Percentiles rank a stretch among this genome's conserved stretches.
Conservation (phyloP, 805 yeast species). For the Wickerhamomyces bovis region DNA sequence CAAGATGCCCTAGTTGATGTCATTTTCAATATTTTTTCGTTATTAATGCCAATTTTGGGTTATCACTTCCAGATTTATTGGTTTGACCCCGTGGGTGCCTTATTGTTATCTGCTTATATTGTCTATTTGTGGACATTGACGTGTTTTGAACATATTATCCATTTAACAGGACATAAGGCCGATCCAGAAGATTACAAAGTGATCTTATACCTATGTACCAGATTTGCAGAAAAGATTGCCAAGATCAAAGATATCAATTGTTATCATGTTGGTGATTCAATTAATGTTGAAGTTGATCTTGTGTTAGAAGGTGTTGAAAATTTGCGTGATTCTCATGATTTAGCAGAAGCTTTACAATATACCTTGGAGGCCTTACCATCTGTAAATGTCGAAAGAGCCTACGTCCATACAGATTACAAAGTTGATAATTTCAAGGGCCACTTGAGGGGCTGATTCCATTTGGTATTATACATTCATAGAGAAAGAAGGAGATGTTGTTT, state of each 20-base stretch:
- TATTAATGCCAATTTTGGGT: constrained; percentile 64
- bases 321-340: constrained; percentile 68
- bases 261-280: constrained; percentile 73
- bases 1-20: constrained; percentile 81
- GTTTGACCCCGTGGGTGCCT: constrained; percentile 73
- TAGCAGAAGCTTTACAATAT: constrained; percentile 77
- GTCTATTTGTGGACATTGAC: constrained; percentile 57
- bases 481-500: not conserved
- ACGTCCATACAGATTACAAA: constrained; percentile 68
- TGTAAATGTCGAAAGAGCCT: constrained; percentile 73
- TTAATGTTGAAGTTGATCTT: constrained; percentile 72
- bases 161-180: constrained; percentile 71
- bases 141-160: constrained; percentile 67
- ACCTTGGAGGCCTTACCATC: constrained; percentile 71
- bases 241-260: constrained; percentile 62
- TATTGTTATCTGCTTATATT: constrained; percentile 54
- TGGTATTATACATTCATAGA: not conserved
- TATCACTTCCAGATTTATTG: constrained; percentile 50
- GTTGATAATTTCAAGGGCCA: constrained; percentile 36
- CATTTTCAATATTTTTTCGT: constrained; percentile 64
- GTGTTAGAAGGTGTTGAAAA: constrained; percentile 45
- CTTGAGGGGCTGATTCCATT: constrained; percentile 15
- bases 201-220: constrained; percentile 56
- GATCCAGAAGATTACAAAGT: constrained; percentile 56
- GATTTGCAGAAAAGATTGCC: constrained; percentile 64